A percentile compares a stretch with the other conserved stretches of the same genome.
phyloP scores from a whole-genome alignment of 177 flowering plant species.

The Vitis hybrid region DNA sequence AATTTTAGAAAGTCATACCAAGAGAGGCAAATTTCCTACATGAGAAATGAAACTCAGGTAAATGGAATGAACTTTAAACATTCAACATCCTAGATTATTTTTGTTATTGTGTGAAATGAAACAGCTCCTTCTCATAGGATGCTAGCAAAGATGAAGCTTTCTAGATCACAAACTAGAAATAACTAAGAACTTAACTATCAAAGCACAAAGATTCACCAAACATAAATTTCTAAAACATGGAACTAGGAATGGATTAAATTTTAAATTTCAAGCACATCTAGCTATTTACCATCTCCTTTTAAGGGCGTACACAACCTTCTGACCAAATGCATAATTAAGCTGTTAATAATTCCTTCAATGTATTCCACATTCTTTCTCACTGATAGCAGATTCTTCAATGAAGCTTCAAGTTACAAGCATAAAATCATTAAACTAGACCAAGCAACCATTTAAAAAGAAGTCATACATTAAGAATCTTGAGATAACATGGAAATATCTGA shows the following conservation, averaged over 20 bases:
- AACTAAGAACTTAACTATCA: too few relatives aligned
- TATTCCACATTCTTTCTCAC: slow-evolving; percentile 37
- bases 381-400: slow-evolving; percentile 55
- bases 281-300: slow-evolving; percentile 46
- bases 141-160: too few relatives aligned
- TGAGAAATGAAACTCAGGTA: too few relatives aligned
- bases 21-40: too few relatives aligned
- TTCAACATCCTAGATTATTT: too few relatives aligned
- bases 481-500: slow-evolving; percentile 1
- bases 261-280: neutral
- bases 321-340: slow-evolving; percentile 59
- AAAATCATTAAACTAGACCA: neutral
- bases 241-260: neutral
- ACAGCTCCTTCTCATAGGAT: too few relatives aligned
- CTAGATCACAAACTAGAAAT: too few relatives aligned
- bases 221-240: neutral
- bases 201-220: too few relatives aligned
- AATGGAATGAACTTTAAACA: too few relatives aligned
- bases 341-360: slow-evolving; percentile 57
- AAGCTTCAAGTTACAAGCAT: slow-evolving; percentile 40
- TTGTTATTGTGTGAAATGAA: too few relatives aligned
- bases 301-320: slow-evolving; percentile 61
- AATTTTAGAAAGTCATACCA: too few relatives aligned
- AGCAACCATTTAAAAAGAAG: neutral
- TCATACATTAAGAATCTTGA: neutral